Percentiles rank a stretch among this genome's conserved stretches.
Evolutionary conservation across 108 stramenopile genomes (phyloP).

Genomic region (Cyclotella kingstonii): DNA sequence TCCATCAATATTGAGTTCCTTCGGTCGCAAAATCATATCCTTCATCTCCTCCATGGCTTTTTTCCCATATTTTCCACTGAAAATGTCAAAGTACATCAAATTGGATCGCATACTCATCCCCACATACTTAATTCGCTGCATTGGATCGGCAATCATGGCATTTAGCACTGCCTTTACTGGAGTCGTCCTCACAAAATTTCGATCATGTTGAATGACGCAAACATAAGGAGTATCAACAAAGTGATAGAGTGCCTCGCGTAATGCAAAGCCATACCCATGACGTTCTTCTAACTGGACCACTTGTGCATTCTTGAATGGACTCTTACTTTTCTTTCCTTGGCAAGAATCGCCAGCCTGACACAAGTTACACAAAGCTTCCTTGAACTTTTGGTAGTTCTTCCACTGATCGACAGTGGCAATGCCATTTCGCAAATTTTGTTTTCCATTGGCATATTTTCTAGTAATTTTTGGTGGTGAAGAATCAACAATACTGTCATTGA

Average conservation of each 20-base stretch:
- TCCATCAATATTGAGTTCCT: slow-evolving; percentile 55
- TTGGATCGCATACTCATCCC: slow-evolving; percentile 77
- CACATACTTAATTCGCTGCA: slow-evolving; percentile 64
- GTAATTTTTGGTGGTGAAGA: slow-evolving; percentile 25
- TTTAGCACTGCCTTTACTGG: slow-evolving; percentile 56
- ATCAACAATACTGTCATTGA: not conserved
- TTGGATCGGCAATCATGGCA: slow-evolving; percentile 60
- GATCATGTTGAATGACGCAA: slow-evolving; percentile 90
- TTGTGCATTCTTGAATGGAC: slow-evolving; percentile 50
- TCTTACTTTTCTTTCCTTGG: not conserved
- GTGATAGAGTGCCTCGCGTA: slow-evolving; percentile 66
- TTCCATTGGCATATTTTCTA: slow-evolving; percentile 62
- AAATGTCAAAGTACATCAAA: slow-evolving; percentile 70
- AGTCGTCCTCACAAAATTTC: slow-evolving; percentile 79
- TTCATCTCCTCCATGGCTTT: slow-evolving; percentile 52
- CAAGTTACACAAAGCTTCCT: slow-evolving; percentile 45
- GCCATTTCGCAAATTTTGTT: slow-evolving; percentile 79
- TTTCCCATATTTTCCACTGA: slow-evolving; percentile 69
- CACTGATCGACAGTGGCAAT: slow-evolving; percentile 66
- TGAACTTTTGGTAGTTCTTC: slow-evolving; percentile 66
- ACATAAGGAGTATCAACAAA: slow-evolving; percentile 72
- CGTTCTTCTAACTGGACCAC: slow-evolving; percentile 70
- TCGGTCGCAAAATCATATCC: slow-evolving; percentile 52
- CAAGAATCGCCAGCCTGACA: slow-evolving; percentile 37
- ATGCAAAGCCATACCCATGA: slow-evolving; percentile 86